These are phyloP conservation scores for Cladosporium sp. DNA, from an alignment of 2,329 filamentous ascomycete species.

Conservation along the genomic window DNA sequence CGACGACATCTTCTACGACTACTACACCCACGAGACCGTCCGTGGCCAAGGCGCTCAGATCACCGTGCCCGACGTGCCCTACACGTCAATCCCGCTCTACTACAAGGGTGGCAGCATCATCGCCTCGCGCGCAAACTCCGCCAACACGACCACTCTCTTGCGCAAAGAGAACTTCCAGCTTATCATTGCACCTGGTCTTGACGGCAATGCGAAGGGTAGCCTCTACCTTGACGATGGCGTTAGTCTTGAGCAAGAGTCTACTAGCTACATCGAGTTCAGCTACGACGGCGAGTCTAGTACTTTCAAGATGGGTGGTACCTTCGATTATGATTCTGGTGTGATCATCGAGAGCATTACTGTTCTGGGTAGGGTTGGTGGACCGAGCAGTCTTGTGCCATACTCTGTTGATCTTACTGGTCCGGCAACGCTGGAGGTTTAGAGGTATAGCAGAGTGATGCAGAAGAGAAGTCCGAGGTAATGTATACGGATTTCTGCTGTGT, in stretches of 20 bases:
- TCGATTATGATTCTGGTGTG: constrained; percentile 52
- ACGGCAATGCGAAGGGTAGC: constrained; percentile 65
- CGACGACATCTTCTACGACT: constrained; percentile 61
- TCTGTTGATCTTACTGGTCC: constrained; percentile 5
- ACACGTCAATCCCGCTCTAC: constrained; percentile 64
- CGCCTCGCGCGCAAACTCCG: constrained; percentile 57
- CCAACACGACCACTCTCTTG: constrained; percentile 64
- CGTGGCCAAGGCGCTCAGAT: constrained; percentile 48
- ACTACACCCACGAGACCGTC: constrained; percentile 53
- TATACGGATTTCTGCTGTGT: too few relatives aligned
- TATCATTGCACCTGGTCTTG: constrained; percentile 63
- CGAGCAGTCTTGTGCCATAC: constrained; percentile 1
- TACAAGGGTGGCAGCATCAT: constrained; percentile 66
- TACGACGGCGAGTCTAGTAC: constrained; percentile 52
- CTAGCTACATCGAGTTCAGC: constrained; percentile 60
- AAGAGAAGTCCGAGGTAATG: background rate
- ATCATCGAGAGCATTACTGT: constrained; percentile 54
- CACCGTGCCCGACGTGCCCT: constrained; percentile 47
- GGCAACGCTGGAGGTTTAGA: background rate
- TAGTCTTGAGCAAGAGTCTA: constrained; percentile 59
- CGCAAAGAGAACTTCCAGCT: constrained; percentile 69
- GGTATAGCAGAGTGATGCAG: background rate
- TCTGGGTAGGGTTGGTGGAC: constrained; percentile 39
- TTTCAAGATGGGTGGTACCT: constrained; percentile 55
- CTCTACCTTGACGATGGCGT: constrained; percentile 80